Conservation (phyloP, 2,329 filamentous ascomycete species). For the Apiospora arundinis region DNA sequence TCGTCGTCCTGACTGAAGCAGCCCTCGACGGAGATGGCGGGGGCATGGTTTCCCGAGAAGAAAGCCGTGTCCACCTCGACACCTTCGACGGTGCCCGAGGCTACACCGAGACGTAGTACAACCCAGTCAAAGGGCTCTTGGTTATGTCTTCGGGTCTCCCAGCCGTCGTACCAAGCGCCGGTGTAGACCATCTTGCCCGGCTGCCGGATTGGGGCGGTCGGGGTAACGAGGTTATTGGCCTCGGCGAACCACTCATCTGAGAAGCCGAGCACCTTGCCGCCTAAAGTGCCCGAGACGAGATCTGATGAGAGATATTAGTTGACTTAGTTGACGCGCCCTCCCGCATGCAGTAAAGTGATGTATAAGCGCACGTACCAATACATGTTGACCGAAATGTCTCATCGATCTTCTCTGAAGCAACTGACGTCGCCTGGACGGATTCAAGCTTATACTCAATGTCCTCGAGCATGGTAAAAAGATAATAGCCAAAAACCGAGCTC, state of each 20-base stretch:
- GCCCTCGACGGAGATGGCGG: slow-evolving; percentile 78
- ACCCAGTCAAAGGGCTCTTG: slow-evolving; percentile 70
- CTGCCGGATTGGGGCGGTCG: slow-evolving; percentile 67
- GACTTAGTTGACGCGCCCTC: slow-evolving; percentile 2
- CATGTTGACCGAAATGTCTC: slow-evolving; percentile 65
- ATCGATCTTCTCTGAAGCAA: slow-evolving; percentile 64
- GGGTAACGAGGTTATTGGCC: slow-evolving; percentile 67
- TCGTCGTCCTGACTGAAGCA: slow-evolving; percentile 70
- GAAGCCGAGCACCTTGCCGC: slow-evolving; percentile 68
- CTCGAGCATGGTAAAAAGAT: slow-evolving; percentile 38
- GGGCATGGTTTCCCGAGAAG: slow-evolving; percentile 84
- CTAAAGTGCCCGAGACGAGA: slow-evolving; percentile 65
- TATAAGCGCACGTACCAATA: slow-evolving; percentile 54
- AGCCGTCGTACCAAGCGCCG: slow-evolving; percentile 75
- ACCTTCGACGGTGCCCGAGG: slow-evolving; percentile 74
- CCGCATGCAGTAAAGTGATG: neutral
- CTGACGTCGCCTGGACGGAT: slow-evolving; percentile 53
- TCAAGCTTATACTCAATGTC: slow-evolving; percentile 63
- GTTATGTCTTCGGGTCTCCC: slow-evolving; percentile 74
- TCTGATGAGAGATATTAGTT: slow-evolving; percentile 48
- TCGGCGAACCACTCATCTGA: slow-evolving; percentile 75
- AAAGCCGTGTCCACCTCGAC: slow-evolving; percentile 82
- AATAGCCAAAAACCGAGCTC: neutral
- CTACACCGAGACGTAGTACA: slow-evolving; percentile 69
- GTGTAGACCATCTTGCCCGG: slow-evolving; percentile 73